phyloP scores from a whole-genome alignment of 805 yeast genomes.

The Candida lessepsii region DNA sequence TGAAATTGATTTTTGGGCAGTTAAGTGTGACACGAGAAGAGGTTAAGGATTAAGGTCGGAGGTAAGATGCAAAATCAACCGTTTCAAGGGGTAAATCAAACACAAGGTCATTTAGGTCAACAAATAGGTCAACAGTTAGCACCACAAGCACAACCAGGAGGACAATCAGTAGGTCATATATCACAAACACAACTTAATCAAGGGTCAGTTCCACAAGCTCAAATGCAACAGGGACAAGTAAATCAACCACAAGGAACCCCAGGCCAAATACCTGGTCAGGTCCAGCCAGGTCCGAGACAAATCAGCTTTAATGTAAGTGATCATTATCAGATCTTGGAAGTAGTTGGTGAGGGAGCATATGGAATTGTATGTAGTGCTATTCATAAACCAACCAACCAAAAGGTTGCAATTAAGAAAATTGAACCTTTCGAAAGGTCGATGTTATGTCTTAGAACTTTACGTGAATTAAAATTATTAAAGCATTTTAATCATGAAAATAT shows the following conservation, averaged over 20 bases:
- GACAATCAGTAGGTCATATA: not conserved
- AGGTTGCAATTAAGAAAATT: slow-evolving; percentile 94
- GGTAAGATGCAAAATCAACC: not conserved
- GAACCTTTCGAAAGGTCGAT: slow-evolving; percentile 87
- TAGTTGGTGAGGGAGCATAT: slow-evolving; percentile 95
- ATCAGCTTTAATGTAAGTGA: slow-evolving; percentile 79
- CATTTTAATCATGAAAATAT: slow-evolving; percentile 95
- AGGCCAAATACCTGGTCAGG: slow-evolving; percentile 5
- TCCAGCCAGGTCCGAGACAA: slow-evolving; percentile 20
- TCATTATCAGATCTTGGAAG: slow-evolving; percentile 79
- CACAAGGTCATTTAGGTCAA: not conserved
- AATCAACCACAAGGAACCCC: slow-evolving; percentile 3
- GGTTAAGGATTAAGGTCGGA: too few relatives aligned
- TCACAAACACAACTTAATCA: not conserved
- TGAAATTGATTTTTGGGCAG: slow-evolving; percentile 5
- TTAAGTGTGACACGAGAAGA: not conserved
- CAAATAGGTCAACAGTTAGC: not conserved
- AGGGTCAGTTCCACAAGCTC: slow-evolving; percentile 2
- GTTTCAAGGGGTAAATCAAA: not conserved
- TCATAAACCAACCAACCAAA: slow-evolving; percentile 80
- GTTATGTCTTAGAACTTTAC: slow-evolving; percentile 83
- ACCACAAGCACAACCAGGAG: not conserved
- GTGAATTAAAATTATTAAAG: slow-evolving; percentile 84
- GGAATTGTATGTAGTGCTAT: slow-evolving; percentile 91
- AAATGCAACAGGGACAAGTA: slow-evolving; percentile 4